phyloP scores from a whole-genome alignment of 768 basidiomycete genomes.

The Ramaria sp. region DNA sequence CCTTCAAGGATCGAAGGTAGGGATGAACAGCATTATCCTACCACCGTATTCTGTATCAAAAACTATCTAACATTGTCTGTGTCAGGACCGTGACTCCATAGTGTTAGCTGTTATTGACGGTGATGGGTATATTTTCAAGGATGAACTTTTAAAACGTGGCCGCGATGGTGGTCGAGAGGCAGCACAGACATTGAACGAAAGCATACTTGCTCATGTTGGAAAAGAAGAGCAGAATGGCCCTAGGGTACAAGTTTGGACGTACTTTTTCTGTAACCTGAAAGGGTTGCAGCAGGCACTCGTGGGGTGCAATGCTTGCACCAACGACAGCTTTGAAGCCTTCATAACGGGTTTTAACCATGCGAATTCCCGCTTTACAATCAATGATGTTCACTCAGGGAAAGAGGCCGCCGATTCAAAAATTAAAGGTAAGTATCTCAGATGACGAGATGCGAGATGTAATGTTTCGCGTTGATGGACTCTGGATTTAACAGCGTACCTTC shows the following conservation, averaged over 20 bases:
- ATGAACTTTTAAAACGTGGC: constrained; percentile 41
- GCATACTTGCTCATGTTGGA: constrained; percentile 28
- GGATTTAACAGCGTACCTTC: constrained; percentile 44
- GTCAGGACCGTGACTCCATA: constrained; percentile 6
- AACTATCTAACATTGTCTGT: background rate
- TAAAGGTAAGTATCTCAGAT: constrained; percentile 43
- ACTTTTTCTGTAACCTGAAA: constrained; percentile 9
- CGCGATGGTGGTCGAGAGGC: constrained; percentile 47
- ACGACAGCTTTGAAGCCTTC: constrained; percentile 49
- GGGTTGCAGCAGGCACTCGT: constrained; percentile 8
- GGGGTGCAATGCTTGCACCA: constrained; percentile 10
- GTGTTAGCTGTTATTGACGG: constrained; percentile 41
- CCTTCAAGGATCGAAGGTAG: background rate
- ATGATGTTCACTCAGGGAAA: constrained; percentile 61
- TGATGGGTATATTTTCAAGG: constrained; percentile 48
- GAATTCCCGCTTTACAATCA: constrained; percentile 51
- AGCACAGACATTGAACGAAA: constrained; percentile 33
- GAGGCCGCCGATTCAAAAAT: constrained; percentile 71
- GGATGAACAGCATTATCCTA: background rate
- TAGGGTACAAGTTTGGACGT: constrained; percentile 6
- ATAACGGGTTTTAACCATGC: constrained; percentile 62
- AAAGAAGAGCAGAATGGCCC: constrained; percentile 55
- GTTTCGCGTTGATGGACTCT: background rate
- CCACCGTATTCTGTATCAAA: background rate
- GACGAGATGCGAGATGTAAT: background rate